phyloP scores from a whole-genome alignment of 2,329 filamentous ascomycete species.

The Talaromyces rugulosus region DNA sequence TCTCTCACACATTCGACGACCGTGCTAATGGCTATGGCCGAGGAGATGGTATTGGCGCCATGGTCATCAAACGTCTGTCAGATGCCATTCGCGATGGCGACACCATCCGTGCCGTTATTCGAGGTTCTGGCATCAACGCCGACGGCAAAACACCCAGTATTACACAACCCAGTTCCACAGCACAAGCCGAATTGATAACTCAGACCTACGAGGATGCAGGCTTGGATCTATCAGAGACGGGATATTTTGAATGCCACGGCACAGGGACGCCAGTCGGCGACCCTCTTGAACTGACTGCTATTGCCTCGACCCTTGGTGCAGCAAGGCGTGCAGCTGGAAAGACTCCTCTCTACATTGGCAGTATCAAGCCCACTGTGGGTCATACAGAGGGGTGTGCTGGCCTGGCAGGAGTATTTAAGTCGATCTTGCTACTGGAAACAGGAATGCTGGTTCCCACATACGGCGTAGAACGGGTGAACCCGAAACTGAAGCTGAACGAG shows the following conservation, averaged over 20 bases:
- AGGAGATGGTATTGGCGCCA: slow-evolving; percentile 47
- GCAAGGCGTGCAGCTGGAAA: background rate
- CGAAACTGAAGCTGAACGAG: slow-evolving; percentile 20
- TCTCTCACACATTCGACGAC: slow-evolving; percentile 21
- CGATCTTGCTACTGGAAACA: slow-evolving; percentile 34
- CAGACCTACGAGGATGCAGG: slow-evolving; percentile 32
- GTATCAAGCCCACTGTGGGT: slow-evolving; percentile 30
- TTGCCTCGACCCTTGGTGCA: slow-evolving; percentile 2
- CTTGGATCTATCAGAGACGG: slow-evolving; percentile 15
- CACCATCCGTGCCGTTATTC: slow-evolving; percentile 34
- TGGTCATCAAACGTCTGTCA: slow-evolving; percentile 49
- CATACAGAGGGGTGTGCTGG: slow-evolving; percentile 30
- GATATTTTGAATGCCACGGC: slow-evolving; percentile 16
- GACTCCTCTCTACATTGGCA: slow-evolving; percentile 20
- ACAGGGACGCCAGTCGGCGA: slow-evolving; percentile 31
- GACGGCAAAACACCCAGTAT: slow-evolving; percentile 28
- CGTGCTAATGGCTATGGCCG: slow-evolving; percentile 47
- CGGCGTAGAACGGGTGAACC: slow-evolving; percentile 24
- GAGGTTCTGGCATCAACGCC: slow-evolving; percentile 26
- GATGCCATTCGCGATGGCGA: slow-evolving; percentile 45
- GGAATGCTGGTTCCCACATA: slow-evolving; percentile 24
- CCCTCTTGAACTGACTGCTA: slow-evolving; percentile 14
- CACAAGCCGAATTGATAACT: slow-evolving; percentile 36
- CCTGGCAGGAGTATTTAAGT: slow-evolving; percentile 22
- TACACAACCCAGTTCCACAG: slow-evolving; percentile 26